Evolutionary conservation across 345 rosid species (phyloP), one percentile per base, ranked within the genome.

Genomic region (Durio zibethinus): DNA sequence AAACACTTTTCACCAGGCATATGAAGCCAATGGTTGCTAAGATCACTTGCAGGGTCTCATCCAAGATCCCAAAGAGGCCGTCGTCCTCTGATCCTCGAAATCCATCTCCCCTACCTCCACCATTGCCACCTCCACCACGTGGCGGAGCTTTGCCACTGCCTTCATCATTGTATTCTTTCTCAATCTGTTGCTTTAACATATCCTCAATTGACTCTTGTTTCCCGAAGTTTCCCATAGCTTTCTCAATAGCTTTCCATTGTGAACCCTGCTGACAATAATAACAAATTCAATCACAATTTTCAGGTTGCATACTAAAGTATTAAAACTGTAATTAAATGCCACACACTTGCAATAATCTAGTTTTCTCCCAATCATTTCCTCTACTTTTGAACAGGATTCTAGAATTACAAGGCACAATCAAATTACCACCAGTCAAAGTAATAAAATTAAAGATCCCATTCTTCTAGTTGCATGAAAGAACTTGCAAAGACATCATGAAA

Each of bases 21-120:
- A 87, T 83, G 79, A 91, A 88, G 80, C 88, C 92, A 64, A 86
- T 45, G 48, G 93, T 90, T 60, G 90, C 97, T 76, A 90, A 79
- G 74, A 91, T 64, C 78, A 86, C 92, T 91, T 91, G 93, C 73
- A 88, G 6, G 10, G 91, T 83, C 74, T 91, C 97, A 45, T 88
- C 89, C 18, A 82, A 63, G 23, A 84, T 78, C 57, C 89, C 93
- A 60, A 84, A 72, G 52, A 81, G n/a, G 35, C 88, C 87, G 65
- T 84, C 91, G 56, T 89, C 93, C 42, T 82, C 90, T 47, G 86
- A 52, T 0, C 84, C 90, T 78, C 83, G 82, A 66, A 75, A 73
- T 77, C 79, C 85, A 68, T 79, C 89, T 5, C 80, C 85, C 33
- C 85, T 75, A 5, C 74, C 63, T 9, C 65, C 65, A 45, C 87